Evolutionary conservation across 2,329 filamentous ascomycete genomes (phyloP).

Genomic region (Lasiodiplodia theobromae): DNA sequence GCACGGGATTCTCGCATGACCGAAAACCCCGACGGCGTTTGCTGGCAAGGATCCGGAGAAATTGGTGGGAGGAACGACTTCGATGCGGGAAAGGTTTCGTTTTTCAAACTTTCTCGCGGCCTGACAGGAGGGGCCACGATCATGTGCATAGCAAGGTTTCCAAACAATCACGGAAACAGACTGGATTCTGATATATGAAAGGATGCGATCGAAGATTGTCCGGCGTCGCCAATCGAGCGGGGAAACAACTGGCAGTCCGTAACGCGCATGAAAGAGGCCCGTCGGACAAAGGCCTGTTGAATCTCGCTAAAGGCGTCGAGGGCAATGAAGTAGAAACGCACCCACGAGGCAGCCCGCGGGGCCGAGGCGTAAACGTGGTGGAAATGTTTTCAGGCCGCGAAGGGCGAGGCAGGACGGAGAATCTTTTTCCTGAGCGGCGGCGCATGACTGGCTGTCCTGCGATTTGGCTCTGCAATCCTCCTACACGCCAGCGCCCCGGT

Average conservation of each 20-base stretch:
- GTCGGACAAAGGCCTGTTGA: slow-evolving; percentile 19
- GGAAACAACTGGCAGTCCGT: not conserved
- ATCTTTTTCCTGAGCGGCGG: slow-evolving; percentile 3
- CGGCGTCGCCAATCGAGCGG: slow-evolving; percentile 1
- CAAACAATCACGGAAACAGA: slow-evolving; percentile 26
- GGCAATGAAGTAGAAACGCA: slow-evolving; percentile 13
- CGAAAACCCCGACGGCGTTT: not conserved
- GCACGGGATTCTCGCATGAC: slow-evolving; percentile 19
- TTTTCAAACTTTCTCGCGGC: slow-evolving; percentile 23
- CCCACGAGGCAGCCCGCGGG: slow-evolving; percentile 16
- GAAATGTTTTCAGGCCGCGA: slow-evolving; percentile 17
- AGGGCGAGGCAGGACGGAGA: slow-evolving; percentile 4
- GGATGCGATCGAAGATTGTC: slow-evolving; percentile 10
- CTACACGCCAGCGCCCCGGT: not conserved
- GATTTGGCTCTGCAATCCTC: slow-evolving; percentile 4
- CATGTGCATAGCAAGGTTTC: slow-evolving; percentile 19
- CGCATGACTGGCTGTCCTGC: slow-evolving; percentile 17
- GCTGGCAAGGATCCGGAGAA: slow-evolving; percentile 3
- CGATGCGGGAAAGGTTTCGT: slow-evolving; percentile 26
- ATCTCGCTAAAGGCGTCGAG: slow-evolving; percentile 24
- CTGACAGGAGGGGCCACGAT: not conserved
- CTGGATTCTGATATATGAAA: slow-evolving; percentile 26
- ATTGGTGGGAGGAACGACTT: slow-evolving; percentile 11
- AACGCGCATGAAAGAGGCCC: slow-evolving; percentile 24
- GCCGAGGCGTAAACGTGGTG: not conserved